phyloP scores from a whole-genome alignment of 768 basidiomycete genomes.

The Boletus rubroflammeus region DNA sequence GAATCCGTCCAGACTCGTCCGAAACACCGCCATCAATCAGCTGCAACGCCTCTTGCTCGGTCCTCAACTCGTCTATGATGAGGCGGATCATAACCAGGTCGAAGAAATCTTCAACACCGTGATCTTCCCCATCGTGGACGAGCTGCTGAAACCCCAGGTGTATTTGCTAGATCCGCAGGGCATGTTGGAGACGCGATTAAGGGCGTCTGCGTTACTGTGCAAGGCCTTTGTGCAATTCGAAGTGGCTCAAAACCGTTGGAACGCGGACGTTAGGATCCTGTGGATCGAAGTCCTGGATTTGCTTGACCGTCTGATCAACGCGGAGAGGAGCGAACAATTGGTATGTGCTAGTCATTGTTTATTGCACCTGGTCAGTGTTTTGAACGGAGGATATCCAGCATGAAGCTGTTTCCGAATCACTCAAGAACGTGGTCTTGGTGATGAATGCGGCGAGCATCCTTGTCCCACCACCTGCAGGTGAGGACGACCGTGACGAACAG shows the following conservation, averaged over 20 bases:
- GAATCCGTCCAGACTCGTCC: slow-evolving; percentile 79
- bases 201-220: slow-evolving; percentile 87
- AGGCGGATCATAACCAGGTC: slow-evolving; percentile 57
- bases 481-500: slow-evolving; percentile 51
- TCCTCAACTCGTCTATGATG: slow-evolving; percentile 60
- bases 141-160: slow-evolving; percentile 81
- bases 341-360: slow-evolving; percentile 38
- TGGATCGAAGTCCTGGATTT: slow-evolving; percentile 91
- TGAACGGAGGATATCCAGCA: slow-evolving; percentile 46
- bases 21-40: slow-evolving; percentile 74
- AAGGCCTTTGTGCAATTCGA: slow-evolving; percentile 96
- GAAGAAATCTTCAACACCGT: slow-evolving; percentile 86
- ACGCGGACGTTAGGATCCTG: slow-evolving; percentile 63
- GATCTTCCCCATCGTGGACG: slow-evolving; percentile 88
- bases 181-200: slow-evolving; percentile 86
- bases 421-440: slow-evolving; percentile 94
- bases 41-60: slow-evolving; percentile 84
- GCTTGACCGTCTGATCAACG: slow-evolving; percentile 84
- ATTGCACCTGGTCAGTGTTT: background rate
- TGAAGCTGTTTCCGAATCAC: slow-evolving; percentile 92
- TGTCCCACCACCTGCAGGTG: slow-evolving; percentile 47
- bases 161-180: slow-evolving; percentile 76
- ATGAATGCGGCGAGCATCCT: slow-evolving; percentile 90
- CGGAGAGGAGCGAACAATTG: slow-evolving; percentile 81
- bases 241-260: slow-evolving; percentile 58